Evolutionary conservation across 495 filamentous ascomycete genomes (phyloP).

Genomic region (Recurvomyces mirabilis): DNA sequence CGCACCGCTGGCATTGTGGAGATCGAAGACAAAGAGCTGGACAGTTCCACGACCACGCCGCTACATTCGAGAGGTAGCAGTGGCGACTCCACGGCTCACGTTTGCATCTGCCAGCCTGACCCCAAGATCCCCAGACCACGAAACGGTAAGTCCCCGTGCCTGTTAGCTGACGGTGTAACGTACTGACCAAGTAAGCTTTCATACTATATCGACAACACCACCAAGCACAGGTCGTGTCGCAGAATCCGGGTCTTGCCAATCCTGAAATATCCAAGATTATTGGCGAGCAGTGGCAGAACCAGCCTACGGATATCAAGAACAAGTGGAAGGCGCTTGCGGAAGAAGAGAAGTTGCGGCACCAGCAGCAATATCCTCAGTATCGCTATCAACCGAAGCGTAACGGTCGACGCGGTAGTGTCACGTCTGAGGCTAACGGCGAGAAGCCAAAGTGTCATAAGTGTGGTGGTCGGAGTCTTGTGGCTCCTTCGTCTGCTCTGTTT

Average conservation of each 20-base stretch:
- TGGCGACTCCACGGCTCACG: conserved; percentile 30
- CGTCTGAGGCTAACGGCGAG: conserved; percentile 18
- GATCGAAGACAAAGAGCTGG: conserved; percentile 15
- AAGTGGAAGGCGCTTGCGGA: conserved; percentile 87
- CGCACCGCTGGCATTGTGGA: conserved; percentile 19
- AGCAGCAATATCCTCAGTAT: conserved; percentile 84
- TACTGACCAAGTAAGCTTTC: conserved; percentile 72
- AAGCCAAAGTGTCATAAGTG: conserved; percentile 48
- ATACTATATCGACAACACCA: conserved; percentile 95
- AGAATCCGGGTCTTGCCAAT: conserved; percentile 83
- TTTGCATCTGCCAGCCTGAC: conserved; percentile 88
- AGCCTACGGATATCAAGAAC: conserved; percentile 62
- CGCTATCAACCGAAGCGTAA: conserved; percentile 82
- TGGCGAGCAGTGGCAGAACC: conserved; percentile 77
- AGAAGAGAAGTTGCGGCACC: conserved; percentile 88
- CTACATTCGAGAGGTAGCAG: conserved; percentile 23
- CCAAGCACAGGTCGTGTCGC: conserved; percentile 66
- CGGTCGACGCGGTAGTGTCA: conserved; percentile 30
- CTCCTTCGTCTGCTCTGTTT: conserved; percentile 21
- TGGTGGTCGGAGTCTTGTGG: conserved; percentile 50
- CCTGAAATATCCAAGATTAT: conserved; percentile 98
- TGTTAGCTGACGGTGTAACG: not conserved
- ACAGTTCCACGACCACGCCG: conserved; percentile 9
- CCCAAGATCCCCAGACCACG: conserved; percentile 88
- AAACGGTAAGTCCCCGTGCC: conserved; percentile 59